Evolutionary conservation across 2,329 filamentous ascomycete species (phyloP).

Genomic region (Aspergillus unguis): DNA sequence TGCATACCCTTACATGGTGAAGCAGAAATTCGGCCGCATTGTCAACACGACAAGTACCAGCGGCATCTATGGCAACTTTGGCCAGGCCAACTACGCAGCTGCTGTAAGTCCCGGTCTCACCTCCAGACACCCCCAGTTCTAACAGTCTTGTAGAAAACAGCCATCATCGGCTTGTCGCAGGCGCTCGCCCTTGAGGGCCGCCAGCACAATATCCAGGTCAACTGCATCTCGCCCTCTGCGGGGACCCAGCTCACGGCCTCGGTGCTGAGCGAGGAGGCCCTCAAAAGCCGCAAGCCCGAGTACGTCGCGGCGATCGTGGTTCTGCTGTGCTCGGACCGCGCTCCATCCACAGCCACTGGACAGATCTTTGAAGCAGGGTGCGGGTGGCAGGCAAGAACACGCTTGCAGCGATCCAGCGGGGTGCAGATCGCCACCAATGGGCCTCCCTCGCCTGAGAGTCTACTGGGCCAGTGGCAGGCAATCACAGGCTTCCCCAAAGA

Average conservation of each 20-base stretch:
- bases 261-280: constrained; percentile 93
- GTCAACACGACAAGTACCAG: constrained; percentile 96
- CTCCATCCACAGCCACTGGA: constrained; percentile 73
- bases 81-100: constrained; percentile 94
- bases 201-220: constrained; percentile 98
- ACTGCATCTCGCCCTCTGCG: constrained; percentile 96
- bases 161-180: constrained; percentile 92
- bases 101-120: constrained; percentile 50
- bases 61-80: constrained; percentile 98
- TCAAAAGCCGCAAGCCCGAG: constrained; percentile 98
- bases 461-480: no score
- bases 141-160: constrained; percentile 61
- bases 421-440: no score
- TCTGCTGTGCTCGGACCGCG: constrained; percentile 80
- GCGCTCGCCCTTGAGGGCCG: constrained; percentile 87
- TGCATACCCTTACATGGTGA: constrained; percentile 94
- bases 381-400: constrained; percentile 86
- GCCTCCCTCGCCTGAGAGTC: no score
- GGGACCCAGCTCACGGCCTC: constrained; percentile 93
- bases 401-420: constrained; percentile 90
- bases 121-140: constrained; percentile 5
- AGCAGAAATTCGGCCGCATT: constrained; percentile 97
- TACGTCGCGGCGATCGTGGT: constrained; percentile 94
- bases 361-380: constrained; percentile 91
- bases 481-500: constrained; percentile 77